phyloP scores from a whole-genome alignment of 1,139 yeast species.

The Hanseniaspora uvarum region DNA sequence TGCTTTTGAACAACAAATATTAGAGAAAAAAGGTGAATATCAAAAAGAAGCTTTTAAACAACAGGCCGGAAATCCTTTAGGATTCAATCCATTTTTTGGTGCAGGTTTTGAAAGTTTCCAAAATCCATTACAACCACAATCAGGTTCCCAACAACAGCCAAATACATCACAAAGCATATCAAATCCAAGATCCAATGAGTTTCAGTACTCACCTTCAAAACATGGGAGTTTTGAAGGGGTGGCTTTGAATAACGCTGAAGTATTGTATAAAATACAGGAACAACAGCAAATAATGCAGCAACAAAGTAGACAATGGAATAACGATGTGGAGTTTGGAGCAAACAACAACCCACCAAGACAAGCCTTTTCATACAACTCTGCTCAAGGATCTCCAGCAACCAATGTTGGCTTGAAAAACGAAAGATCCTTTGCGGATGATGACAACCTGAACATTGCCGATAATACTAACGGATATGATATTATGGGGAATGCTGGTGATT shows the following conservation, averaged over 20 bases:
- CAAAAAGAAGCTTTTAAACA: slow-evolving; percentile 23
- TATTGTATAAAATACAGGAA: not conserved
- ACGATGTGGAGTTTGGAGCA: slow-evolving; percentile 21
- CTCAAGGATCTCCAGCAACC: slow-evolving; percentile 24
- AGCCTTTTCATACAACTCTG: slow-evolving; percentile 26
- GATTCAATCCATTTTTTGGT: slow-evolving; percentile 8
- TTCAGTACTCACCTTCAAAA: not conserved
- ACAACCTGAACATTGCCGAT: not conserved
- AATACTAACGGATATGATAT: not conserved
- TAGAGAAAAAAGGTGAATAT: slow-evolving; percentile 27
- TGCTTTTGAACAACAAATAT: slow-evolving; percentile 31
- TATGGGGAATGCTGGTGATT: too few species aligned
- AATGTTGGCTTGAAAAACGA: not conserved
- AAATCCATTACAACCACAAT: too few species aligned
- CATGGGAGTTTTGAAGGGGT: slow-evolving; percentile 6
- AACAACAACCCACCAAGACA: slow-evolving; percentile 20
- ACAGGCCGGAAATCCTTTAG: slow-evolving; percentile 21
- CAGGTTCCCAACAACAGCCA: not conserved
- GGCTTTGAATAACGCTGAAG: slow-evolving; percentile 1
- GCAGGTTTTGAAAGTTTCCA: not conserved
- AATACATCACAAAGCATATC: too few species aligned
- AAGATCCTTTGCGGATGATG: not conserved
- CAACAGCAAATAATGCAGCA: slow-evolving; percentile 22
- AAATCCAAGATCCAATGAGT: not conserved
- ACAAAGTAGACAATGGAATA: slow-evolving; percentile 22